phyloP scores from a whole-genome alignment of 108 stramenopile species.

The Nannochloropsis granulata region DNA sequence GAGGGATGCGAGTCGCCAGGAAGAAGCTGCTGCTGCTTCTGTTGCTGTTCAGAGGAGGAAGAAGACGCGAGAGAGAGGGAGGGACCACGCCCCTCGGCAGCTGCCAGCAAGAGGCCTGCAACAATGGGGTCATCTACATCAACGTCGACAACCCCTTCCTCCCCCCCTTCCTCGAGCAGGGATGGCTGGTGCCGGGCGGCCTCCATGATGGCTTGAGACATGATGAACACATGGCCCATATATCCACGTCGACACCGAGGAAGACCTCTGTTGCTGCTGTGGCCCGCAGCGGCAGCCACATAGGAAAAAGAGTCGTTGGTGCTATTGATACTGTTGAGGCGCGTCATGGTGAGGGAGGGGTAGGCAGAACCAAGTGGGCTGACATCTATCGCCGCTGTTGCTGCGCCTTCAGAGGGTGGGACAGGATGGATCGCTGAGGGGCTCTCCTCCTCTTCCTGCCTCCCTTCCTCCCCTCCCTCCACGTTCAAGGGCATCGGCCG shows the following conservation, averaged over 20 bases:
- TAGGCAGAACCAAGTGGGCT: background rate
- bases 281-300: background rate
- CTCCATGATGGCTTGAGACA: slow-evolving; percentile 73
- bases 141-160: background rate
- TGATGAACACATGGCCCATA: slow-evolving; percentile 91
- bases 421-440: background rate
- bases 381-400: too few relatives aligned
- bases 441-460: background rate
- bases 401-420: too few relatives aligned
- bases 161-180: background rate
- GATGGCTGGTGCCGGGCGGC: slow-evolving; percentile 38
- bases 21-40: background rate
- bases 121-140: background rate
- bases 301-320: too few relatives aligned
- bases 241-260: slow-evolving; percentile 44
- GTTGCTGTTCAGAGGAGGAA: background rate
- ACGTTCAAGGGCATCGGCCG: background rate
- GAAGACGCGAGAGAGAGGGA: background rate
- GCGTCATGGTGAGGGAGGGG: slow-evolving; percentile 21
- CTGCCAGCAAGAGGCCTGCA: background rate
- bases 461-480: slow-evolving; percentile 45
- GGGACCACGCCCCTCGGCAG: background rate
- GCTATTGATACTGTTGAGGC: slow-evolving; percentile 41
- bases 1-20: background rate
- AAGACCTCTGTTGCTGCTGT: background rate